Conservation (phyloP, 495 filamentous ascomycete species). For the Bryoglossum gracile region DNA sequence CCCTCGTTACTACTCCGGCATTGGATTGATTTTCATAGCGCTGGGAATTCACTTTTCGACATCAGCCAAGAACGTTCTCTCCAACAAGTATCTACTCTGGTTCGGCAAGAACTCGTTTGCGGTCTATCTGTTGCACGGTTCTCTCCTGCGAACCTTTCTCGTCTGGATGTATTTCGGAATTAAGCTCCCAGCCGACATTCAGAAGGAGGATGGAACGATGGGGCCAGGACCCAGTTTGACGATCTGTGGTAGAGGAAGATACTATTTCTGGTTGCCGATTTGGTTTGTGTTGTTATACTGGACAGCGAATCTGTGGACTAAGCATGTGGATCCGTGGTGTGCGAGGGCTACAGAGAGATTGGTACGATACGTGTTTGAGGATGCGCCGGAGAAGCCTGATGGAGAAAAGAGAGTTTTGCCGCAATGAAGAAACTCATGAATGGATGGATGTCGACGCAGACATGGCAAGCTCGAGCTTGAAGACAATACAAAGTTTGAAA, state of each 20-base stretch:
- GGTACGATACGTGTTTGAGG: conserved; percentile 46
- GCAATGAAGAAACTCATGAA: no score
- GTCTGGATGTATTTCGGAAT: conserved; percentile 61
- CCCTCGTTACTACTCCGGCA: conserved; percentile 45
- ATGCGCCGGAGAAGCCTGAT: conserved; percentile 8
- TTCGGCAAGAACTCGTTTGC: conserved; percentile 62
- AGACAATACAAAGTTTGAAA: no score
- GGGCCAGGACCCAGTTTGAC: conserved; percentile 20
- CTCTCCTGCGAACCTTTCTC: conserved; percentile 53
- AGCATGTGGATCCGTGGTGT: conserved; percentile 58
- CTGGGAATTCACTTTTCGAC: conserved; percentile 51
- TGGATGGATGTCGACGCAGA: no score
- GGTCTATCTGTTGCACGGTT: conserved; percentile 61
- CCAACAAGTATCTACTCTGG: conserved; percentile 53
- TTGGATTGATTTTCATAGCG: conserved; percentile 50
- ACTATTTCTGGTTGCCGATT: conserved; percentile 31
- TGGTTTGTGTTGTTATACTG: conserved; percentile 55
- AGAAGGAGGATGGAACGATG: conserved; percentile 39
- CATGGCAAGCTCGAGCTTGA: no score
- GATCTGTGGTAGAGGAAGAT: conserved; percentile 12
- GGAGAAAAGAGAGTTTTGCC: no score
- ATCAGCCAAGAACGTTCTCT: conserved; percentile 45
- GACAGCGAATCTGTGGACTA: conserved; percentile 55
- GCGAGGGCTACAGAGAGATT: conserved; percentile 51
- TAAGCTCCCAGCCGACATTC: conserved; percentile 41